A percentile compares a stretch with the other conserved stretches of the same genome.
Evolutionary conservation across 2,329 filamentous ascomycete genomes (phyloP).

Genomic region (Colletotrichum tanaceti): DNA sequence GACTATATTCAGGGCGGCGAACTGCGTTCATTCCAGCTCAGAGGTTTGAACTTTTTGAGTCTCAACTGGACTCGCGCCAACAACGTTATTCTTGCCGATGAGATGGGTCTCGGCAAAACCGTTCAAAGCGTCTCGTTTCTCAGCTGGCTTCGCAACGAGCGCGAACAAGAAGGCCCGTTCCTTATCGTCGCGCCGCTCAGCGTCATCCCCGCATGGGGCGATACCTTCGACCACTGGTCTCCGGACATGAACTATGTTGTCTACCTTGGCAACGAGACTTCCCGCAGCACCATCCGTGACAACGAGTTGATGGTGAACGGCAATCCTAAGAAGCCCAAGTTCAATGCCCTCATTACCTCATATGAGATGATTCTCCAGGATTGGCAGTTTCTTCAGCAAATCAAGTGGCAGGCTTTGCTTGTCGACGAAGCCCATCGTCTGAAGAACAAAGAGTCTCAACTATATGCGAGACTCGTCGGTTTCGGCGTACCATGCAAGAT

Average conservation of each 20-base stretch:
- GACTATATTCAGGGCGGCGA: slow-evolving; percentile 86
- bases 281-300: slow-evolving; percentile 88
- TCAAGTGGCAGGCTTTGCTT: slow-evolving; percentile 98
- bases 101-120: slow-evolving; percentile 98
- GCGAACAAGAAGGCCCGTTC: slow-evolving; percentile 92
- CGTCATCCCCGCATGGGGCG: slow-evolving; percentile 97
- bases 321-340: slow-evolving; percentile 89
- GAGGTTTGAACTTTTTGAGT: slow-evolving; percentile 92
- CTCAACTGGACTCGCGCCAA: slow-evolving; percentile 95
- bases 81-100: slow-evolving; percentile 97
- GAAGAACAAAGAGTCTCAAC: slow-evolving; percentile 94
- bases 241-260: slow-evolving; percentile 97
- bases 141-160: slow-evolving; percentile 93
- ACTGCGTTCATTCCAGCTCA: slow-evolving; percentile 92
- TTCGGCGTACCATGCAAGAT: slow-evolving; percentile 91
- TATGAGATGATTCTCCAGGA: slow-evolving; percentile 97
- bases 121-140: slow-evolving; percentile 97
- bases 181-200: slow-evolving; percentile 97
- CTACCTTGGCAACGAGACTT: slow-evolving; percentile 89
- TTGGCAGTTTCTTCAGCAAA: slow-evolving; percentile 82
- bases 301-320: slow-evolving; percentile 89
- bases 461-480: slow-evolving; percentile 85
- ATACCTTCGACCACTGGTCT: slow-evolving; percentile 96
- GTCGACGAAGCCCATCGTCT: slow-evolving; percentile 97
- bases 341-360: slow-evolving; percentile 96